phyloP scores from a whole-genome alignment of 2,329 filamentous ascomycete genomes.

The Claviceps fusiformis region DNA sequence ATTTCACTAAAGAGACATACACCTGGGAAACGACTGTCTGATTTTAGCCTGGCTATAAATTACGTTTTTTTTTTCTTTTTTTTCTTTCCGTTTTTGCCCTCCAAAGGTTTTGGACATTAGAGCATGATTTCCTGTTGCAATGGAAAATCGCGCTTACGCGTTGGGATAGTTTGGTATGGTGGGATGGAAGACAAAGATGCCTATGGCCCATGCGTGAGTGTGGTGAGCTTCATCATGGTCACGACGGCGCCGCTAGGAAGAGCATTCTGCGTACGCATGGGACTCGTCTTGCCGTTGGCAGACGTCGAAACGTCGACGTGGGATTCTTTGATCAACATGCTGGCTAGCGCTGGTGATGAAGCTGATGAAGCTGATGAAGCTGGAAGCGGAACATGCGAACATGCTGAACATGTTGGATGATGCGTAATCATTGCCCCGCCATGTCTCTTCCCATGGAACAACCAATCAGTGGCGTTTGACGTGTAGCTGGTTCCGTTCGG shows the following conservation, averaged over 20 bases:
- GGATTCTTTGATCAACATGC: slow-evolving; percentile 42
- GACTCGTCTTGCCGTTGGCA: slow-evolving; percentile 38
- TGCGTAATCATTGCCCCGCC: not conserved
- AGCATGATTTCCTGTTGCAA: not conserved
- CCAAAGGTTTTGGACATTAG: not conserved
- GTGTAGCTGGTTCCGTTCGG: not conserved
- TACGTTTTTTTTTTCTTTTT: not conserved
- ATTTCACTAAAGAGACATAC: slow-evolving; percentile 89
- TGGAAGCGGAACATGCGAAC: not conserved
- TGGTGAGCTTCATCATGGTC: not conserved
- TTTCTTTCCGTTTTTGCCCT: too few species aligned
- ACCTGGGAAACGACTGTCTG: slow-evolving; percentile 57
- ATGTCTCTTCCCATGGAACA: not conserved
- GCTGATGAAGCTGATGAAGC: not conserved
- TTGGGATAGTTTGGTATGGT: slow-evolving; percentile 74
- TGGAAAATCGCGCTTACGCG: slow-evolving; percentile 40
- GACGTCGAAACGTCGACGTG: slow-evolving; percentile 35
- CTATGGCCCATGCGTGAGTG: slow-evolving; percentile 28
- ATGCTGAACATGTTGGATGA: too few species aligned
- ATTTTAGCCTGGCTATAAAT: not conserved
- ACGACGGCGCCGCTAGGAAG: not conserved
- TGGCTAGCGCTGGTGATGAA: slow-evolving; percentile 1
- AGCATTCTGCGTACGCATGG: slow-evolving; percentile 31
- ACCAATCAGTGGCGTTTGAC: not conserved
- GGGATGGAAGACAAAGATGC: slow-evolving; percentile 82